phyloP scores from a whole-genome alignment of 23 red algal species.

The Agarophyton chilense region DNA sequence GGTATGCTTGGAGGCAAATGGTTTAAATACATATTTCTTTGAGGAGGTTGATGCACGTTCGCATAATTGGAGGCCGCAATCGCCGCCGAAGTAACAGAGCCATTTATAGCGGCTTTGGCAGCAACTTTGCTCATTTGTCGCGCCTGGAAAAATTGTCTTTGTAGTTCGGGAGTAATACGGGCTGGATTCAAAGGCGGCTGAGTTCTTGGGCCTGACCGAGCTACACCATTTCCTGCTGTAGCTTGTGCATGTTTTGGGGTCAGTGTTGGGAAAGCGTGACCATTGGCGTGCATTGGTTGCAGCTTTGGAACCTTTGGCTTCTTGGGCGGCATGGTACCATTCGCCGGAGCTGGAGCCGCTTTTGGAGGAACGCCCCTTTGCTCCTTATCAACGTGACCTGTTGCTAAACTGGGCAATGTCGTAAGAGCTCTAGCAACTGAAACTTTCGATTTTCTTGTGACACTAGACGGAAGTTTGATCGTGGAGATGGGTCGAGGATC shows the following conservation, averaged over 20 bases:
- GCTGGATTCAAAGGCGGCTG: background rate
- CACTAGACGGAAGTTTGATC: background rate
- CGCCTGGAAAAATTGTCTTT: background rate
- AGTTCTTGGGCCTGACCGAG: background rate
- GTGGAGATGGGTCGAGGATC: background rate
- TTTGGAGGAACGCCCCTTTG: background rate
- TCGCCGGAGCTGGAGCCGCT: background rate
- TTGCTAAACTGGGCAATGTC: no score
- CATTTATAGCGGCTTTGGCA: background rate
- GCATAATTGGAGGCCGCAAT: background rate
- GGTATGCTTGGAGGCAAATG: background rate
- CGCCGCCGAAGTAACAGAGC: background rate
- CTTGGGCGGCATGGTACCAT: background rate
- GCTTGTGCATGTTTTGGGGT: background rate
- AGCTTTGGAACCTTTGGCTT: background rate
- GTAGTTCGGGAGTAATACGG: background rate
- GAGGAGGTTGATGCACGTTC: background rate
- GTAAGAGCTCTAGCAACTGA: background rate
- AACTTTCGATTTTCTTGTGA: background rate
- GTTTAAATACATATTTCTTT: background rate
- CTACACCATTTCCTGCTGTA: background rate
- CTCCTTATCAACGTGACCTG: background rate
- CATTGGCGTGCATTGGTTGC: background rate
- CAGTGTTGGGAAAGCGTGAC: background rate
- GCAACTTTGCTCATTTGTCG: background rate